Conservation (phyloP, 306 rosid genomes). For the Glycine tomentella region DNA sequence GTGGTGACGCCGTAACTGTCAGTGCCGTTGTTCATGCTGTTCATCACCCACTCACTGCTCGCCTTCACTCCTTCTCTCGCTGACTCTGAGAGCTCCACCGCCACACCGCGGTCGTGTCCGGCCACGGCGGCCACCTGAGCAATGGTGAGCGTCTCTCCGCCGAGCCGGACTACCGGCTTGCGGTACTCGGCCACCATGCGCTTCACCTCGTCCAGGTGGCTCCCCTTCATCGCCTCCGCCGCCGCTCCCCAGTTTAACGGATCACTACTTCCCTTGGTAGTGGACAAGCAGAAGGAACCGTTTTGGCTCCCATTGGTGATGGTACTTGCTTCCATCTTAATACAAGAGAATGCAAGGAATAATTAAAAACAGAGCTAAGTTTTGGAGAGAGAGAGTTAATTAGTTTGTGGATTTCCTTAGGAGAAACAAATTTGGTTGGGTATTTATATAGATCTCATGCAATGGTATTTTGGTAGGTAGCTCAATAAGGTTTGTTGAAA, state of each 20-base stretch:
- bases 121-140: constrained; percentile 90
- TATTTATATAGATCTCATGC: neutral
- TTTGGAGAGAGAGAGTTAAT: neutral
- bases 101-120: constrained; percentile 35
- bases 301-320: constrained; percentile 42
- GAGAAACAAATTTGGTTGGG: neutral
- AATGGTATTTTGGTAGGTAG: neutral
- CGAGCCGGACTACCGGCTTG: constrained; percentile 66
- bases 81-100: constrained; percentile 72
- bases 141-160: constrained; percentile 76
- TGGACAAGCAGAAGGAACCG: constrained; percentile 52
- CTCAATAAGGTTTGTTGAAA: constrained; percentile 1
- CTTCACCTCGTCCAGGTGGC: constrained; percentile 87
- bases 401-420: neutral
- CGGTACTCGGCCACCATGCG: constrained; percentile 85
- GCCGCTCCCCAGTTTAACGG: constrained; percentile 77
- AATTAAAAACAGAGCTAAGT: neutral
- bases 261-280: constrained; percentile 46
- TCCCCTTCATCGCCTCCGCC: constrained; percentile 71
- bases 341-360: neutral
- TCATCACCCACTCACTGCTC: constrained; percentile 93
- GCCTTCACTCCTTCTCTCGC: constrained; percentile 82
- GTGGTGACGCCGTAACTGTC: constrained; percentile 97
- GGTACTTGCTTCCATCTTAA: constrained; percentile 51
- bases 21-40: constrained; percentile 75